These are phyloP conservation scores for Dittrichia graveolens DNA, from an alignment of 129 eudicot genomes.

Conservation along the genomic window DNA sequence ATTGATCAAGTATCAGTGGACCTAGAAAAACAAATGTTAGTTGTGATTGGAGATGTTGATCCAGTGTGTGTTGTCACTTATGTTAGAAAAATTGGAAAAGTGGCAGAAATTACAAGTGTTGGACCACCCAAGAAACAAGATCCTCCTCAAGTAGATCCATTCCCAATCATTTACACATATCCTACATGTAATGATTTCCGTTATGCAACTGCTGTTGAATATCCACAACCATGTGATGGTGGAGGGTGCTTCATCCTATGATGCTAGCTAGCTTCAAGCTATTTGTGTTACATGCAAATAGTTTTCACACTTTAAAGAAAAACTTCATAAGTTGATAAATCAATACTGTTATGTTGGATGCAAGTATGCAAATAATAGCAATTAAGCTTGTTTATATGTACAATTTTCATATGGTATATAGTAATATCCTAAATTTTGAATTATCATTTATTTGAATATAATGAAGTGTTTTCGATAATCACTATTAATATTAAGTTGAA, in stretches of 20 bases:
- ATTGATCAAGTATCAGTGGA: constrained; percentile 23
- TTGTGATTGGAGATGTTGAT: constrained; percentile 25
- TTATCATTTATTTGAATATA: too few relatives aligned
- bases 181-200: not conserved
- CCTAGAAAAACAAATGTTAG: constrained; percentile 22
- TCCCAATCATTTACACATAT: not conserved
- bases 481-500: too few relatives aligned
- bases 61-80: constrained; percentile 15
- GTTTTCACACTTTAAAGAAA: too few relatives aligned
- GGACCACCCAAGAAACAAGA: constrained; percentile 27
- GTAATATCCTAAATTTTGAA: too few relatives aligned
- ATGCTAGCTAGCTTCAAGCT: not conserved
- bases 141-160: not conserved
- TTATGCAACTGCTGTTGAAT: not conserved
- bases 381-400: too few relatives aligned
- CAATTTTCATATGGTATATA: too few relatives aligned
- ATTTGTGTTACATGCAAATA: not conserved
- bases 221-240: not conserved
- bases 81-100: constrained; percentile 14
- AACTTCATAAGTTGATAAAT: too few relatives aligned
- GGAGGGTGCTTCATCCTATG: constrained; percentile 9
- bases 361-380: too few relatives aligned
- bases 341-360: too few relatives aligned
- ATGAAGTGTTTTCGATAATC: too few relatives aligned
- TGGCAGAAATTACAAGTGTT: constrained; percentile 9